Base-by-base conservation (phyloP, 2,329 filamentous ascomycete genomes). In the Trichoderma lentiforme region DNA sequence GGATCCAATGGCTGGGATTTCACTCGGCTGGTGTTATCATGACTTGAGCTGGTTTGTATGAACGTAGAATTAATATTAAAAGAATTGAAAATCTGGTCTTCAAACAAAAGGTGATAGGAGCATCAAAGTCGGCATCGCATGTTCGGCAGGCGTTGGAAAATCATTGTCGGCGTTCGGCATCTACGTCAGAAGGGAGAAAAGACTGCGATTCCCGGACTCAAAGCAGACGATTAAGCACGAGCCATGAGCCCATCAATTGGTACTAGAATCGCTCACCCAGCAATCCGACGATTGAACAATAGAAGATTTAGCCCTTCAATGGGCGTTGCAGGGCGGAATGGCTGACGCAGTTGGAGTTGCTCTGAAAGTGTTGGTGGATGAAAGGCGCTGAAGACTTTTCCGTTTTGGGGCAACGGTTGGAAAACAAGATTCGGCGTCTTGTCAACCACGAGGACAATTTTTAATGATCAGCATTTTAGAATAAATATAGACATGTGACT, bases 81-180 rank as follows among this genome's bases (percentile, higher is more conserved):
- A 36, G 53, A 53, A 68, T 68, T 18, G 34, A 14, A 32, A 32
- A 4, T 18, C 14, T 1, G 1, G 26, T 18, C 21, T 21, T 21
- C 8, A 21, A 24, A 21, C 15, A 8, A 8, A 36, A 18, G 0
- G 30, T 9, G 21, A 28, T 3, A 18, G 18, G 43, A n/a, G 3
- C 14, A 12, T 56, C 32, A n/a, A 24, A 32, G 2, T 65, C 15
- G 47, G 34, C 28, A 36, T 66, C 47, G 47, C 47, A 66, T 21
- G 18, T 57, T 66, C 63, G 63, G 63, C 21, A 39, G 47, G 3
- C 30, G 8, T 11, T n/a, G 9, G 43, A 47, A 47, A 11, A 69
- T 69, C 56, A 69, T 69, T 12, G n/a, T 57, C 66, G 66, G 66
- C 66, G 15, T 69, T 69, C 66, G 66, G 66, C 66, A 69, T 69